Evolutionary conservation across 805 yeast species (phyloP), one percentile per base, ranked within the genome.

Genomic region (Cyberlindnera maritima): DNA sequence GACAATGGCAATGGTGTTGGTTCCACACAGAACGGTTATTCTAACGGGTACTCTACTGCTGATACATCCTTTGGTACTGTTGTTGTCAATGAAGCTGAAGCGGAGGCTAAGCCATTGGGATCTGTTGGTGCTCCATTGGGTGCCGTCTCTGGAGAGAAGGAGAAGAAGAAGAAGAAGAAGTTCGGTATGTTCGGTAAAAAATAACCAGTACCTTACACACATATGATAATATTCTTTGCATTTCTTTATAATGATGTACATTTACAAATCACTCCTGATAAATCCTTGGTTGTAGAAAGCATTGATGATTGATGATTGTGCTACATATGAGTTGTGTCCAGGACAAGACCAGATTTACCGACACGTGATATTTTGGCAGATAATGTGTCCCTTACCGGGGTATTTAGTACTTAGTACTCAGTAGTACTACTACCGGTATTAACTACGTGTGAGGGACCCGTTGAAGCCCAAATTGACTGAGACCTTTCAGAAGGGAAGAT

Each of bases 141-240:
- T 18, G 45, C 25, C 19, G 31, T 35, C 28, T 38, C 37, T 17
- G 44, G 21, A 14, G 35, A 42, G 41, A 23, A 20, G 26, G n/a
- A n/a, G n/a, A 39, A 50, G 21, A 37, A 41, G 36, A 47, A 50
- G 43, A 54, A 51, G 54, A 55, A 55, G 42, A 55, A 53, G 39
- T 52, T 47, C 37, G 58, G 58, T 8, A 42, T 53, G 45, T 55
- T 55, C 43, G 50, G 52, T 35, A 35, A 41, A 41, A 25, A 41
- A 28, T 53, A 15, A 39, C 19, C 25, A 21, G 25, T 21, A 15
- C 6, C 9, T 20, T 21, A 19, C n/a, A 32, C 19, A 32, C 35
- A 32, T 32, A 32, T 32, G 35, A 32, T 32, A n/a, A 32, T 32
- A 13, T 36, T 18, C 26, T 15, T 26, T 29, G 14, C 6, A 20